phyloP scores from a whole-genome alignment of 2,329 filamentous ascomycete genomes.

The Dryadomyces sulphureus region DNA sequence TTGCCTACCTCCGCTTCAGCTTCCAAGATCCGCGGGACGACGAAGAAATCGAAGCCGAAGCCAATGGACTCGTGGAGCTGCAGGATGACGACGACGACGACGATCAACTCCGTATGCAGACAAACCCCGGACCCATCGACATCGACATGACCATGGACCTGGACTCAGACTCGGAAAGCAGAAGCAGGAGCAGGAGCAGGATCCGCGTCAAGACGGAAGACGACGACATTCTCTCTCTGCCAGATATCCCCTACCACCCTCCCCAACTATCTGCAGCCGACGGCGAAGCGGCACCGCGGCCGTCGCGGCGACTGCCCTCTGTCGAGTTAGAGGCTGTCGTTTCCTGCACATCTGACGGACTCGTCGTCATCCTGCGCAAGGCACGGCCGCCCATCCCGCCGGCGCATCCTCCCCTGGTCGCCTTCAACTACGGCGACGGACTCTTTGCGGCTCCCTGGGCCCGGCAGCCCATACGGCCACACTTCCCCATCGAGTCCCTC shows the following conservation, averaged over 20 bases:
- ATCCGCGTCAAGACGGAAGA: conserved; percentile 9
- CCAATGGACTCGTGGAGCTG: conserved; percentile 23
- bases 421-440: conserved; percentile 39
- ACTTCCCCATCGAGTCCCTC: conserved; percentile 25
- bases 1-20: conserved; percentile 77
- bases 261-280: background rate
- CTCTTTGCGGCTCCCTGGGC: conserved; percentile 74
- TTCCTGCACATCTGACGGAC: conserved; percentile 75
- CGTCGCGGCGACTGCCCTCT: conserved; percentile 21
- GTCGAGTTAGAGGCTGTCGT: conserved; percentile 80
- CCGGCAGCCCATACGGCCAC: conserved; percentile 43
- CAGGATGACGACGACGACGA: conserved; percentile 25
- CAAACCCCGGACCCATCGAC: background rate
- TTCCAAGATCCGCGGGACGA: conserved; percentile 58
- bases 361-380: conserved; percentile 66
- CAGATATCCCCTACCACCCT: background rate
- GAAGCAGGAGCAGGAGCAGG: background rate
- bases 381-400: conserved; percentile 56
- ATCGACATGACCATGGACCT: conserved; percentile 19
- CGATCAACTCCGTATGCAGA: background rate
- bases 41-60: conserved; percentile 29
- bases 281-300: background rate
- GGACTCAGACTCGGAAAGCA: conserved; percentile 1
- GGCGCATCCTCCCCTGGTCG: conserved; percentile 32
- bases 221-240: conserved; percentile 4